Evolutionary conservation across 2,329 filamentous ascomycete species (phyloP), one percentile per base, ranked within the genome.

Genomic region (Neonectria coccinea): DNA sequence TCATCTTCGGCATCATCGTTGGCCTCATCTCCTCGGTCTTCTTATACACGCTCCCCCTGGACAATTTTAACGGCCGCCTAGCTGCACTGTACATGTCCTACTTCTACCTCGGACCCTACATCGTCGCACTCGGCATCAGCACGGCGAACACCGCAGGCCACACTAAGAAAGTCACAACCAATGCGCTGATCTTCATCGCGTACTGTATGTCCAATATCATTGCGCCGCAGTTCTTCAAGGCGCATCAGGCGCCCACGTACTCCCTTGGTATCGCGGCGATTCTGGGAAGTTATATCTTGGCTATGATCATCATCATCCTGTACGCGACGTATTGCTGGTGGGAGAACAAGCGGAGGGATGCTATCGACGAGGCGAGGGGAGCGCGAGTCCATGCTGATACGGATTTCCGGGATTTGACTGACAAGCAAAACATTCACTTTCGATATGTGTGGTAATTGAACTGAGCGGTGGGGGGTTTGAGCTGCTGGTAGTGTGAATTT

Each of bases 101-200:
- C 50, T 73, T 74, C 61, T 77, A 76, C 50, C 65, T 74, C 1
- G 73, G 70, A 5, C 72, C 75, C 0, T 75, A 76, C 39, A 74
- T 77, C 25, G 64, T 78, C 3, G 62, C 65, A 20, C 67, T 68
- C 4, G 74, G 56, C 11, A 60, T 64, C 25, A 61, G 44, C n/a
- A 56, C 51, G 1, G 62, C 75, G 44, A 79, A 79, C 59, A 77
- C 76, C 2, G 77, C 79, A 0, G 78, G 79, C 0, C 77, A 80
- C 29, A 80, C 79, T 0, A 80, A 80, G 48, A 79, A 83, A 53
- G 75, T 76, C 0, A 84, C 83, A 0, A 74, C 78, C 2, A 84
- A 84, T 20, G 75, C 84, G 1, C 74, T 83, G 12, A 76, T 84
- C 0, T 80, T 85, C 47, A 76, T 85, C 5, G 82, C 82, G 0